Evolutionary conservation across 2,329 filamentous ascomycete genomes (phyloP).

Genomic region (Paramyrothecium sp.): DNA sequence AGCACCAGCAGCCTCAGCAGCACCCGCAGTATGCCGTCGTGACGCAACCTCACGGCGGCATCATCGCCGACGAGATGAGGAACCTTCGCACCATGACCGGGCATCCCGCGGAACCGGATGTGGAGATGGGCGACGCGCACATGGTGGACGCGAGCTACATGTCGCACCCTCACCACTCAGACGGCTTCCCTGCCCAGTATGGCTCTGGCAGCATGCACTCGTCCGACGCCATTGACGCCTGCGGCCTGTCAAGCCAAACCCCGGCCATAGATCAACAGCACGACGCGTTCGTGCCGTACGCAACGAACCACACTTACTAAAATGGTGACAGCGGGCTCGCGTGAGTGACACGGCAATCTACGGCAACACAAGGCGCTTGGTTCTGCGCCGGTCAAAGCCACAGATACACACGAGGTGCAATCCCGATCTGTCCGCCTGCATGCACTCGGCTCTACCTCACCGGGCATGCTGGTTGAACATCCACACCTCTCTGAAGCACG

Average conservation of each 20-base stretch:
- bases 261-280: background rate
- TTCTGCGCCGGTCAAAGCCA: background rate
- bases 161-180: slow-evolving; percentile 8
- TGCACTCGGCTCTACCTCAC: background rate
- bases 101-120: slow-evolving; percentile 26
- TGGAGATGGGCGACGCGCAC: slow-evolving; percentile 33
- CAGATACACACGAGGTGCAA: background rate
- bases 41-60: slow-evolving; percentile 24
- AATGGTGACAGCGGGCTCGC: background rate
- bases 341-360: background rate
- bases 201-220: slow-evolving; percentile 18
- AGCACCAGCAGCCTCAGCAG: slow-evolving; percentile 19
- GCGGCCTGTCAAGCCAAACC: background rate
- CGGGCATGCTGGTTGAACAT: background rate
- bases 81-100: slow-evolving; percentile 30
- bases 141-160: slow-evolving; percentile 27
- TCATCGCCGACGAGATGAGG: slow-evolving; percentile 35
- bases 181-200: slow-evolving; percentile 16
- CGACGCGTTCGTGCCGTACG: background rate
- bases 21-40: slow-evolving; percentile 27
- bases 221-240: slow-evolving; percentile 16
- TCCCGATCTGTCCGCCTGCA: background rate
- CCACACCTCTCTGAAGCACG: too few relatives aligned
- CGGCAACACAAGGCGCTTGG: background rate
- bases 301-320: background rate